Evolutionary conservation across 2,329 filamentous ascomycete species (phyloP).

Genomic region (Penicillium brevicompactum): DNA sequence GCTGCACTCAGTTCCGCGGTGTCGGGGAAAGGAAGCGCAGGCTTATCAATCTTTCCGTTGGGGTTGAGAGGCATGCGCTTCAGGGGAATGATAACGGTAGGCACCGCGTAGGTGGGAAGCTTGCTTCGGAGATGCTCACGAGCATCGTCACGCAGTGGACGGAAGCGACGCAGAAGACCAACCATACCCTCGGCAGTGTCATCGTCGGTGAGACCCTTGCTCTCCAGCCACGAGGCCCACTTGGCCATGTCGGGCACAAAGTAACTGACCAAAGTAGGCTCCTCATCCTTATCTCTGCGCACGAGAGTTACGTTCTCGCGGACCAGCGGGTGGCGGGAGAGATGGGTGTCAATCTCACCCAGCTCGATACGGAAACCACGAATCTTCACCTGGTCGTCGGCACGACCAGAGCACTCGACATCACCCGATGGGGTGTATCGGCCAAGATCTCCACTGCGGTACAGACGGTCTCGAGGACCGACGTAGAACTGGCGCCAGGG

Average conservation of each 20-base stretch:
- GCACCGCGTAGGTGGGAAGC: constrained; percentile 74
- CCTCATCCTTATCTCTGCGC: constrained; percentile 79
- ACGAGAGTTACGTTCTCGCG: constrained; percentile 85
- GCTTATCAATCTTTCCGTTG: constrained; percentile 83
- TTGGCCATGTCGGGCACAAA: constrained; percentile 78
- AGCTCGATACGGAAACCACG: constrained; percentile 95
- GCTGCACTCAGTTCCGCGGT: constrained; percentile 65
- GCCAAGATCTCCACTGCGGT: constrained; percentile 85
- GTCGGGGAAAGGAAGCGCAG: constrained; percentile 78
- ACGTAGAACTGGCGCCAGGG: constrained; percentile 78
- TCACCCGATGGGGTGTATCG: constrained; percentile 70
- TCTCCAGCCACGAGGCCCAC: constrained; percentile 70
- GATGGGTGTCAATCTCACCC: constrained; percentile 84
- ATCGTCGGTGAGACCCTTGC: constrained; percentile 56
- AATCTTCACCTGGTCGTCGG: constrained; percentile 92
- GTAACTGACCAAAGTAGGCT: constrained; percentile 84
- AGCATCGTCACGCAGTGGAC: constrained; percentile 60
- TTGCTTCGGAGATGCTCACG: constrained; percentile 71
- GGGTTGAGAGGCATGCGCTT: constrained; percentile 76
- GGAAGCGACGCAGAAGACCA: constrained; percentile 62
- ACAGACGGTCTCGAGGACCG: constrained; percentile 82
- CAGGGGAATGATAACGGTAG: constrained; percentile 72
- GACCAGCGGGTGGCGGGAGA: constrained; percentile 73
- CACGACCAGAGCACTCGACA: constrained; percentile 76
- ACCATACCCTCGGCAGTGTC: constrained; percentile 54